phyloP scores from a whole-genome alignment of 228 moss, liverwort and hornwort genomes.

The Sphagnum magellanicum region DNA sequence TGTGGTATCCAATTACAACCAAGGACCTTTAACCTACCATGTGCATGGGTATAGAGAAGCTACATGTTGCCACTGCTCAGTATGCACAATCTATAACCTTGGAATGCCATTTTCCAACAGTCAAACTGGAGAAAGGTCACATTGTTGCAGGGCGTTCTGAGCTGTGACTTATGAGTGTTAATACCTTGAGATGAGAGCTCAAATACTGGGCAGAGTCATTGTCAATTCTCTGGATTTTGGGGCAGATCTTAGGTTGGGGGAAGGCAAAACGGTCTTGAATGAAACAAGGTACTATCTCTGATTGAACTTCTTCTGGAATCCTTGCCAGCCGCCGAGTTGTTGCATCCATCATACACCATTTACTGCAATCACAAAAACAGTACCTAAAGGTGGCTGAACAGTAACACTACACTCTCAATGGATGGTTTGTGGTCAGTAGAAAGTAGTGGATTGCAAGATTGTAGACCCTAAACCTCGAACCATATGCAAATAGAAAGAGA shows the following conservation, averaged over 20 bases:
- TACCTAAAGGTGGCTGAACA: no score
- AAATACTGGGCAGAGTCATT: constrained; percentile 16
- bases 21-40: background rate
- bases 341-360: constrained; percentile 79
- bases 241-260: constrained; percentile 4
- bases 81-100: background rate
- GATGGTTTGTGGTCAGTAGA: background rate
- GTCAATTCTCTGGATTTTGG: constrained; percentile 48
- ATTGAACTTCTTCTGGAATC: constrained; percentile 58
- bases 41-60: background rate
- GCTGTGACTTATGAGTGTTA: background rate
- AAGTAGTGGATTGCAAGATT: background rate
- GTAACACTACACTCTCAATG: background rate
- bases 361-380: constrained; percentile 22
- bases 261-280: constrained; percentile 21
- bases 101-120: background rate
- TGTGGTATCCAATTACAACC: background rate
- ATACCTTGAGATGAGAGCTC: constrained; percentile 40
- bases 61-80: background rate
- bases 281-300: constrained; percentile 53
- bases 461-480: background rate
- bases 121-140: background rate
- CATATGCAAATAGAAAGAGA: background rate
- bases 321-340: constrained; percentile 51
- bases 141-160: background rate